A percentile compares a stretch with the other conserved stretches of the same genome.
These are phyloP conservation scores for Calonectria fujianensis DNA, from an alignment of 2,329 filamentous ascomycete species.

Conservation along the genomic window DNA sequence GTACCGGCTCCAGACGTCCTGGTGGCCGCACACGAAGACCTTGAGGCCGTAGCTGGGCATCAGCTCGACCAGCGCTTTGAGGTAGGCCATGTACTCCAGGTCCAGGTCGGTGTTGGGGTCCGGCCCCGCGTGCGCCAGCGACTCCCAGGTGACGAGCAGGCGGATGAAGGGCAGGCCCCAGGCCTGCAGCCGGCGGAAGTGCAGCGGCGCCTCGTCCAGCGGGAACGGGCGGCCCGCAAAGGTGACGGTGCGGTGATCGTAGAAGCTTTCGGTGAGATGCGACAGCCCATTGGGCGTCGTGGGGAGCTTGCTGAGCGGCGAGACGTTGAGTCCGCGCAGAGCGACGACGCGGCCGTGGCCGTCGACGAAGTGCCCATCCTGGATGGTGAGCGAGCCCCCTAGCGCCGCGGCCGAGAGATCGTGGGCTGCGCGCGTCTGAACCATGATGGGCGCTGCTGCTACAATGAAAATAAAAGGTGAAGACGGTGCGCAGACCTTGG, in stretches of 20 bases:
- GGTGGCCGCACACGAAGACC: slow-evolving; percentile 66
- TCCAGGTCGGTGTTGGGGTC: slow-evolving; percentile 59
- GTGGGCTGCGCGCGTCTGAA: slow-evolving; percentile 53
- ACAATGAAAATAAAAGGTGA: no score
- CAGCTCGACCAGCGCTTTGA: slow-evolving; percentile 60
- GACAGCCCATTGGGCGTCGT: slow-evolving; percentile 61
- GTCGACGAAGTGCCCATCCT: slow-evolving; percentile 59
- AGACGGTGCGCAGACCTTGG: slow-evolving; percentile 29
- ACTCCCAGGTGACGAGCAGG: slow-evolving; percentile 66
- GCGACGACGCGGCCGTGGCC: slow-evolving; percentile 61
- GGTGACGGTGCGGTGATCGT: slow-evolving; percentile 62
- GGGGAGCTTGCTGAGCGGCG: slow-evolving; percentile 64
- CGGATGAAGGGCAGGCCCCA: slow-evolving; percentile 64
- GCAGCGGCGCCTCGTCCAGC: slow-evolving; percentile 61
- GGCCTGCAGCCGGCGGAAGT: slow-evolving; percentile 61
- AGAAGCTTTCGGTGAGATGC: slow-evolving; percentile 64
- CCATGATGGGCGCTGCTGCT: slow-evolving; percentile 42
- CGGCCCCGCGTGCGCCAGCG: slow-evolving; percentile 60
- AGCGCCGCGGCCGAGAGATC: slow-evolving; percentile 61
- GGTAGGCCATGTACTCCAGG: slow-evolving; percentile 62
- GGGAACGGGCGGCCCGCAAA: slow-evolving; percentile 63
- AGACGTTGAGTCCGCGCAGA: slow-evolving; percentile 65
- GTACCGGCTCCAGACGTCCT: slow-evolving; percentile 66
- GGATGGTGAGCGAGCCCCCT: slow-evolving; percentile 57
- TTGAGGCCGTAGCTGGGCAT: slow-evolving; percentile 63